Conservation (phyloP, 73 alveolate genomes). For the Stentor roeselii region DNA sequence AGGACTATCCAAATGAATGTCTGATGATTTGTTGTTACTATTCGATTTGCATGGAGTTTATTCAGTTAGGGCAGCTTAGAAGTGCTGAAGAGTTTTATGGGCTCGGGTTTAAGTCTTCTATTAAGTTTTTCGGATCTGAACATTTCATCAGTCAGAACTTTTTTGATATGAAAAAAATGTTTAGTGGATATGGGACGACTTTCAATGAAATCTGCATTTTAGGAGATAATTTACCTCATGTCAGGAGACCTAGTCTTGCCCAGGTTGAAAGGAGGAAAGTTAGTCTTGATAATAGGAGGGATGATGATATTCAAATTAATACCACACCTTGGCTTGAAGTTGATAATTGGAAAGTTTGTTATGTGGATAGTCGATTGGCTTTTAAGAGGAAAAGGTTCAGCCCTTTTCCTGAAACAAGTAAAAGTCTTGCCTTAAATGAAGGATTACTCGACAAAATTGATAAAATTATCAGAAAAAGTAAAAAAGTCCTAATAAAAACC, state of each 20-base stretch:
- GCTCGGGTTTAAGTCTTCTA: too few species aligned
- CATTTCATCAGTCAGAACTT: too few species aligned
- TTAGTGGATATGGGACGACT: too few species aligned
- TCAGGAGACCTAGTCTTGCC: too few species aligned
- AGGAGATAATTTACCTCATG: too few species aligned
- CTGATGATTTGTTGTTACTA: background rate
- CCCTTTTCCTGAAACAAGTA: background rate
- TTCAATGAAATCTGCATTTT: too few species aligned
- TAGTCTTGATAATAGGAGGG: background rate
- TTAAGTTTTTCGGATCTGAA: too few species aligned
- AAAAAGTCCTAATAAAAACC: too few species aligned
- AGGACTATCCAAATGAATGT: background rate
- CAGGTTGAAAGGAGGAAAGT: background rate
- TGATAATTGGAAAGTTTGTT: background rate
- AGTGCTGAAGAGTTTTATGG: too few species aligned
- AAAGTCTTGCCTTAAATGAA: background rate
- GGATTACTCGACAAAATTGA: background rate
- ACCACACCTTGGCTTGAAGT: background rate
- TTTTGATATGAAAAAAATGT: too few species aligned
- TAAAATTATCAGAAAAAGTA: background rate
- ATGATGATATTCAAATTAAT: background rate
- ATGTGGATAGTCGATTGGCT: too few species aligned
- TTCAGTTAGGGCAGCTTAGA: too few species aligned
- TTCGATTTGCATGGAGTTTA: background rate
- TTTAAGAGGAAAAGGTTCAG: background rate